Conservation (phyloP, 495 filamentous ascomycete species). For the Cercophora sp. region DNA sequence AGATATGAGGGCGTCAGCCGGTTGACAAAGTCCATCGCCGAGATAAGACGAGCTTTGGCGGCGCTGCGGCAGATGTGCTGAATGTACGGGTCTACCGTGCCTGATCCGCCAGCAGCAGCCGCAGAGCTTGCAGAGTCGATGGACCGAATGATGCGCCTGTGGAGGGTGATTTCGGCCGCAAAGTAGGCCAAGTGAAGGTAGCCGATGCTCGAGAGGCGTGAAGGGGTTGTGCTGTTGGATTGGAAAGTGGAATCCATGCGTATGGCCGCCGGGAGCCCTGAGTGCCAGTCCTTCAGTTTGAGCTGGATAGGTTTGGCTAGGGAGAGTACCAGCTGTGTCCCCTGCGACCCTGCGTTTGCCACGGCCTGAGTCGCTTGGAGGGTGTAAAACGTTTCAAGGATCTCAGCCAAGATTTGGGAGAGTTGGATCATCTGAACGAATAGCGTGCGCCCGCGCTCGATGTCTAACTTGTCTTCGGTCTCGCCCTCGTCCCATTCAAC, state of each 20-base stretch:
- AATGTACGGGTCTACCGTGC: slow-evolving; percentile 62
- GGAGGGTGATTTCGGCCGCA: slow-evolving; percentile 79
- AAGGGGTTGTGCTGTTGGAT: slow-evolving; percentile 23
- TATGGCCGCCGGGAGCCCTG: slow-evolving; percentile 57
- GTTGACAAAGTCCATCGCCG: slow-evolving; percentile 76
- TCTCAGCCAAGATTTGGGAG: slow-evolving; percentile 70
- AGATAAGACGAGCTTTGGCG: slow-evolving; percentile 72
- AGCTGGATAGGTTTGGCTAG: slow-evolving; percentile 80
- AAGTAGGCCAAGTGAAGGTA: slow-evolving; percentile 82
- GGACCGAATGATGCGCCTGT: slow-evolving; percentile 74
- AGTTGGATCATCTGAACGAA: slow-evolving; percentile 73
- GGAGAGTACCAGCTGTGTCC: slow-evolving; percentile 62
- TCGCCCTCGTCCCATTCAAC: slow-evolving; percentile 52
- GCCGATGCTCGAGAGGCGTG: slow-evolving; percentile 58
- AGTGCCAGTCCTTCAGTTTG: slow-evolving; percentile 78
- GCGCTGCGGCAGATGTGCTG: slow-evolving; percentile 94
- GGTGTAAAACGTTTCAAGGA: slow-evolving; percentile 77
- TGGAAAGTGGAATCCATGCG: slow-evolving; percentile 61
- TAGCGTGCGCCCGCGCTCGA: slow-evolving; percentile 62
- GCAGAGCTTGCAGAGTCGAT: slow-evolving; percentile 39
- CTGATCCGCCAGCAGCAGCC: slow-evolving; percentile 10
- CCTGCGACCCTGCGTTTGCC: slow-evolving; percentile 45
- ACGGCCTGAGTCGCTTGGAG: slow-evolving; percentile 55
- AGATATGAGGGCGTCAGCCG: slow-evolving; percentile 67
- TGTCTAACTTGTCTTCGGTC: slow-evolving; percentile 57